These are phyloP conservation scores for Raddia guianensis DNA, from an alignment of 176 grass and related monocot genomes.

Conservation along the genomic window DNA sequence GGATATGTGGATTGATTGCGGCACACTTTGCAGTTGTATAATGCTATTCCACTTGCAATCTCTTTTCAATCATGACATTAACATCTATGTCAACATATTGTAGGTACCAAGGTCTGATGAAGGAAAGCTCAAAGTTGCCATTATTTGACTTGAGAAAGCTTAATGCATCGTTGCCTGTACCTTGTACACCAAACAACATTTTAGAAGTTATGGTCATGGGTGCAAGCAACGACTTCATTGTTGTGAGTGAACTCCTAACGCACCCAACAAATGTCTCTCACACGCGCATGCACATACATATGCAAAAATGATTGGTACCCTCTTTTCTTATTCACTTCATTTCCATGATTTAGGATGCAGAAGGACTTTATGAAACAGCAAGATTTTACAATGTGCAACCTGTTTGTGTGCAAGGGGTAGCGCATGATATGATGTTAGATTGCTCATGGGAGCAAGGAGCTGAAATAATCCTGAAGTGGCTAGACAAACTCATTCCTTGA, in stretches of 20 bases:
- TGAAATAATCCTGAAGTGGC: conserved; percentile 67
- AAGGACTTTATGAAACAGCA: conserved; percentile 79
- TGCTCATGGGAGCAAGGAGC: conserved; percentile 83
- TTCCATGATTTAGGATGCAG: conserved; percentile 57
- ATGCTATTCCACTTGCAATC: neutral
- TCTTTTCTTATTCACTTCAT: conserved; percentile 5
- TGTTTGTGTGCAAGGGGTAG: conserved; percentile 66
- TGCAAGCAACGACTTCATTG: conserved; percentile 85
- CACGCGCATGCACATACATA: neutral
- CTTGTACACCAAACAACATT: conserved; percentile 49
- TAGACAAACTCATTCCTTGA: conserved; percentile 49
- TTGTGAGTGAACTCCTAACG: conserved; percentile 57
- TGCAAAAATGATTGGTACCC: neutral
- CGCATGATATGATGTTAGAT: conserved; percentile 96
- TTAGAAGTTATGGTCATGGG: conserved; percentile 71
- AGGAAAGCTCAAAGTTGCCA: conserved; percentile 72
- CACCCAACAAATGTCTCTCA: neutral
- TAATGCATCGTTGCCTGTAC: conserved; percentile 77
- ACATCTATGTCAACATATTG: conserved; percentile 26
- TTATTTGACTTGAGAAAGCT: conserved; percentile 80
- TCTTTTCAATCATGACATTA: conserved; percentile 14
- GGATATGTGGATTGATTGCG: conserved; percentile 13
- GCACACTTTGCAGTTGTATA: neutral
- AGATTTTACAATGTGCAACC: conserved; percentile 71
- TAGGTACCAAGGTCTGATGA: conserved; percentile 91